Base-by-base conservation (phyloP, 2,329 filamentous ascomycete species). In the Paraphaeosphaeria sporulosa region DNA sequence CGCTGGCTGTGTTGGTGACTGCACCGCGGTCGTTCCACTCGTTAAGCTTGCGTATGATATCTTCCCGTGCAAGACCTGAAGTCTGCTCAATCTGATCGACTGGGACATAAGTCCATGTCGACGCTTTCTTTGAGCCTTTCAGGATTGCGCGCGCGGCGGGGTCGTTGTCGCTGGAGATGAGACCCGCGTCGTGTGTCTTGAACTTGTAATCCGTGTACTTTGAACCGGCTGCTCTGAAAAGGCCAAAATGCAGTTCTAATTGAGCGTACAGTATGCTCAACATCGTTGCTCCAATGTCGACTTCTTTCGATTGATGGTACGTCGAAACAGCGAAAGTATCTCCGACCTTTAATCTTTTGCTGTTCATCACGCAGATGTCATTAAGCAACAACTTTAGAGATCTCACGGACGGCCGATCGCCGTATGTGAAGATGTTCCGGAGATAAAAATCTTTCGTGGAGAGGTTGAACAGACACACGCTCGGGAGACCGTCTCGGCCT, bases 401-500 rank as follows among this genome's bases (percentile, higher is more conserved):
- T 9, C 76, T 69, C 0, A 75, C 76, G 2, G 86, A 86, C 0
- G 87, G 87, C 0, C 89, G 73, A 60, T 89, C 86, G 0, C 86
- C 85, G 8, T 86, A 81, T 0, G 85, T 83, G 68, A 89, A 88
- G 62, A 84, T 83, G 63, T 89, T 87, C 12, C 83, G 81, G 15
- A 87, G 69, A 68, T 86, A 84, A 44, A 87, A 84, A 63, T 89
- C 86, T 44, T 86, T 82, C 0, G 80, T 80, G 43, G 85, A 86
- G 3, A 89, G 77, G 61, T 84, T 88, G 47, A 88, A 80, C 75
- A 88, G 81, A 68, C 87, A 89, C 25, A 80, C 78, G 58, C 85
- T 87, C 0, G 76, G 85, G 65, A 91, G 87, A 7, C 94, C 94
- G 74, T 99, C 94, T 75, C 94, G 87, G 9, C 94, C 95, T 57